These are phyloP conservation scores for Trichothecium sympodiale DNA, from an alignment of 2,329 filamentous ascomycete species.

Conservation along the genomic window DNA sequence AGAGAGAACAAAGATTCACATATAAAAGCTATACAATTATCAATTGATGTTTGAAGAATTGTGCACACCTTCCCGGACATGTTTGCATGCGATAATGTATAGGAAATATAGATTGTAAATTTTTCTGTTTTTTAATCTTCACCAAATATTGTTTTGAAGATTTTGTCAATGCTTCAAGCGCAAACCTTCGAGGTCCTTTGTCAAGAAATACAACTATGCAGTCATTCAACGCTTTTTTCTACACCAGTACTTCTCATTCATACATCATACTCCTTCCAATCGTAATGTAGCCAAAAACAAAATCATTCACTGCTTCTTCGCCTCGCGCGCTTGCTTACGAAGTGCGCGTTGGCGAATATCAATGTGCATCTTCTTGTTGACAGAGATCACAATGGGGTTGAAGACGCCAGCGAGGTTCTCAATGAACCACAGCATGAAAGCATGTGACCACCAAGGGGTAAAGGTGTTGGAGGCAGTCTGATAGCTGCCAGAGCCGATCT, in stretches of 20 bases:
- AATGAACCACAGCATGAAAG: conserved; percentile 75
- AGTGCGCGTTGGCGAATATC: conserved; percentile 74
- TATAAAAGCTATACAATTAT: too few species aligned
- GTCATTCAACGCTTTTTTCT: too few species aligned
- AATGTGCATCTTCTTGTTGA: conserved; percentile 62
- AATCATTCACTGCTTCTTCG: conserved; percentile 48
- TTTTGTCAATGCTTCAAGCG: too few species aligned
- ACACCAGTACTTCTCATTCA: neutral
- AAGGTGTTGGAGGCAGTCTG: conserved; percentile 74
- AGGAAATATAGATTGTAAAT: too few species aligned
- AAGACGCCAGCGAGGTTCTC: conserved; percentile 44
- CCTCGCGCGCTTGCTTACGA: conserved; percentile 72
- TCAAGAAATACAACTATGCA: too few species aligned
- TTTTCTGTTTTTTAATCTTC: too few species aligned
- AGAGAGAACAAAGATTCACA: too few species aligned
- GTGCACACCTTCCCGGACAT: too few species aligned
- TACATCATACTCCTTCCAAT: neutral
- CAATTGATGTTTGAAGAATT: too few species aligned
- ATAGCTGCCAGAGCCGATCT: conserved; percentile 72
- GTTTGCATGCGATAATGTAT: too few species aligned
- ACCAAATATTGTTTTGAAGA: too few species aligned
- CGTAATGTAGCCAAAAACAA: neutral
- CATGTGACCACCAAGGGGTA: conserved; percentile 90
- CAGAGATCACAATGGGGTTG: conserved; percentile 31
- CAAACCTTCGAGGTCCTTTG: too few species aligned